Evolutionary conservation across 257 asterid species (phyloP).

Genomic region (Linaria vulgaris): DNA sequence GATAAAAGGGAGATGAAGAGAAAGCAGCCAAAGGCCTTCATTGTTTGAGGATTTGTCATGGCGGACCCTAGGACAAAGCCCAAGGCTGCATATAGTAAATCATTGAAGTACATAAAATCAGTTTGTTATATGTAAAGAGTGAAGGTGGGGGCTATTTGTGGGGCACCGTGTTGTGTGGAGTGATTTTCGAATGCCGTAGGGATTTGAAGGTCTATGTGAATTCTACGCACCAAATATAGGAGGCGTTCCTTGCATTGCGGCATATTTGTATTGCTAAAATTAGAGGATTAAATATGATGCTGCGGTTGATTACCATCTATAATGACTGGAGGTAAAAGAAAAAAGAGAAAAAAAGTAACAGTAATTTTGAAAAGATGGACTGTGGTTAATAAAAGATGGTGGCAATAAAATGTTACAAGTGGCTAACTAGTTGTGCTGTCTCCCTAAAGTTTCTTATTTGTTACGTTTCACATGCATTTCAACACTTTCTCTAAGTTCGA

Average conservation of each 20-base stretch:
- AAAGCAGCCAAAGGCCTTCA: constrained; percentile 55
- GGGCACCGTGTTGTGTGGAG: constrained; percentile 32
- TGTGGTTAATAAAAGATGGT: too few species aligned
- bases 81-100: constrained; percentile 56
- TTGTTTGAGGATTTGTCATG: constrained; percentile 45
- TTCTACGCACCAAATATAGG: constrained; percentile 20
- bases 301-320: not conserved
- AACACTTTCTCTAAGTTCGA: too few species aligned
- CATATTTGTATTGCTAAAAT: constrained; percentile 26
- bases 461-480: too few species aligned
- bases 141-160: constrained; percentile 32
- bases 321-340: not conserved
- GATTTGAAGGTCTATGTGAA: constrained; percentile 26
- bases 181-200: constrained; percentile 30
- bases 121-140: constrained; percentile 36
- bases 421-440: too few species aligned
- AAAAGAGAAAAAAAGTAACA: too few species aligned
- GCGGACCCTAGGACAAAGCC: constrained; percentile 55
- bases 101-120: not conserved
- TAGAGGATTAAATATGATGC: constrained; percentile 1
- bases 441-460: too few species aligned
- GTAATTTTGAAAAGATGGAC: too few species aligned
- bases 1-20: constrained; percentile 31
- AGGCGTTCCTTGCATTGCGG: constrained; percentile 20
- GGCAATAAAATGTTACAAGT: too few species aligned